phyloP scores from a whole-genome alignment of 2,329 filamentous ascomycete species.

The Xylariaceae sp. region DNA sequence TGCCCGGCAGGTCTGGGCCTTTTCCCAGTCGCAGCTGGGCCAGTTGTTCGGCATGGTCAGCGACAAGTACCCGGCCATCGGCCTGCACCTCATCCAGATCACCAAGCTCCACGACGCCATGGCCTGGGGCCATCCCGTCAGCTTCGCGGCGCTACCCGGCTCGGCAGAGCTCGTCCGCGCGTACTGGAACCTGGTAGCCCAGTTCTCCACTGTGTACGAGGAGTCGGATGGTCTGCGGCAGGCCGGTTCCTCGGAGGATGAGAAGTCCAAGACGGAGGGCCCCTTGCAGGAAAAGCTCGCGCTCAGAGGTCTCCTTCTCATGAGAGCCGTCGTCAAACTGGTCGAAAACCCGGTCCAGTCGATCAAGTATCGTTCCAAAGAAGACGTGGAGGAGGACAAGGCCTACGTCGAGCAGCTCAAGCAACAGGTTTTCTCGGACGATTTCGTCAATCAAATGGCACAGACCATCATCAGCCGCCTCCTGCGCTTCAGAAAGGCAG shows the following conservation, averaged over 20 bases:
- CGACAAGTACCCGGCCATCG: conserved; percentile 39
- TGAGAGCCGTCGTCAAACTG: conserved; percentile 80
- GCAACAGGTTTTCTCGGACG: conserved; percentile 65
- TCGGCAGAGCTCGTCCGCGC: conserved; percentile 70
- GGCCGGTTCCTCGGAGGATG: conserved; percentile 33
- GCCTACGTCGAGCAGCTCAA: conserved; percentile 66
- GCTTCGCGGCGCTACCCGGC: conserved; percentile 76
- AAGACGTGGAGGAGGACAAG: conserved; percentile 71
- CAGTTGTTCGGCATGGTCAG: conserved; percentile 60
- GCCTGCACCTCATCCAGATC: conserved; percentile 83
- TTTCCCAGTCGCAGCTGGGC: conserved; percentile 73
- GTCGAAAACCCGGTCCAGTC: conserved; percentile 74
- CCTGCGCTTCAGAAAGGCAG: conserved; percentile 78
- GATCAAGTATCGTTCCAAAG: conserved; percentile 73
- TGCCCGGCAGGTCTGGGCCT: conserved; percentile 73
- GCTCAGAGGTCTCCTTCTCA: conserved; percentile 74
- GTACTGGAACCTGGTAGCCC: conserved; percentile 79
- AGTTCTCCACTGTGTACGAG: conserved; percentile 69
- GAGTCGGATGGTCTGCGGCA: conserved; percentile 53
- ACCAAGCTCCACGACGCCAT: conserved; percentile 89
- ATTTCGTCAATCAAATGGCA: conserved; percentile 75
- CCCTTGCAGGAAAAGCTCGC: conserved; percentile 72
- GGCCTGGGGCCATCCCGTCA: conserved; percentile 70
- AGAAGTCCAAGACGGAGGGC: conserved; percentile 50
- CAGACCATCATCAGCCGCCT: conserved; percentile 80